Evolutionary conservation across 2,329 filamentous ascomycete genomes (phyloP).

Genomic region (Aphanoascus verrucosus): DNA sequence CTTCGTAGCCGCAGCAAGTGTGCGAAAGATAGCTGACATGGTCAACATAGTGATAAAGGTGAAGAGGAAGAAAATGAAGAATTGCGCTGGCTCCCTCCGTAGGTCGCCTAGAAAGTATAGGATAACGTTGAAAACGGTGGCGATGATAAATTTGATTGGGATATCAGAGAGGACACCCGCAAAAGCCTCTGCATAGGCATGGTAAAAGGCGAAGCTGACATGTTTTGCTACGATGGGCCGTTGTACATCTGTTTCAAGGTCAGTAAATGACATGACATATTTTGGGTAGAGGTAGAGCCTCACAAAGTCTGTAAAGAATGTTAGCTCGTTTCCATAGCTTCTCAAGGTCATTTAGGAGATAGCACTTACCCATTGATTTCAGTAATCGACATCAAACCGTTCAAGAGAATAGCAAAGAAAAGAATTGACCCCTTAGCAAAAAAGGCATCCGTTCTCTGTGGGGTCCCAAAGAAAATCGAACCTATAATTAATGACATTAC

Average conservation of each 20-base stretch:
- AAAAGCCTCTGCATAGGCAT: constrained; percentile 76
- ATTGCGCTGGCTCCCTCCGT: constrained; percentile 33
- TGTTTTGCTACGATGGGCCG: constrained; percentile 91
- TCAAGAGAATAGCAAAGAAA: constrained; percentile 69
- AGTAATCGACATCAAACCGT: constrained; percentile 53
- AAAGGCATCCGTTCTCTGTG: constrained; percentile 57
- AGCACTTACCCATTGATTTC: constrained; percentile 51
- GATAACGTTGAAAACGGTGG: constrained; percentile 64
- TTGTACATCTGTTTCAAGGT: constrained; percentile 59
- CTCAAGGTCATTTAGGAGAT: neutral
- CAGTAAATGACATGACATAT: neutral
- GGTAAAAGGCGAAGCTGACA: constrained; percentile 74
- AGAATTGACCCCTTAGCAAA: constrained; percentile 67
- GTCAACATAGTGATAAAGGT: constrained; percentile 48
- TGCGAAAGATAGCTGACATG: constrained; percentile 50
- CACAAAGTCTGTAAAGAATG: constrained; percentile 18
- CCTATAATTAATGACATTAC: constrained; percentile 67
- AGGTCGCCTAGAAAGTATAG: constrained; percentile 84
- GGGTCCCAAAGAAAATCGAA: constrained; percentile 47
- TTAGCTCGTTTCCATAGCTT: neutral
- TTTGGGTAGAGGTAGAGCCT: neutral
- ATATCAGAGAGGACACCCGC: constrained; percentile 78
- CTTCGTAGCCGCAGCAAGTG: constrained; percentile 48
- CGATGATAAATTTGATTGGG: constrained; percentile 67
- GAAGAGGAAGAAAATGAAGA: constrained; percentile 56